Conservation (phyloP, 1,139 yeast species). For the Kodamaea sp. region DNA sequence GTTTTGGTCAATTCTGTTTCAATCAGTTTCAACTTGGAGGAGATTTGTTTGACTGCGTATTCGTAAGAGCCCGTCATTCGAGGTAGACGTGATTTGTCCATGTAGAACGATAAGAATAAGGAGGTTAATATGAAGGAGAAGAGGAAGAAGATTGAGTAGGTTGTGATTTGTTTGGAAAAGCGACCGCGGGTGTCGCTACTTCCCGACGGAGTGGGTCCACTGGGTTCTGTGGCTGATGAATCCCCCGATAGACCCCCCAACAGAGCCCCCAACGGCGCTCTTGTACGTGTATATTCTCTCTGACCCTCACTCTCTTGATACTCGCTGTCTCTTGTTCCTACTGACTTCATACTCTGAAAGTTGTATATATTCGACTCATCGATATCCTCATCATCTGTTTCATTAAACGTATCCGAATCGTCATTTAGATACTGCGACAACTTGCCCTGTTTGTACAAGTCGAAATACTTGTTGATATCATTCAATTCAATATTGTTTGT, state of each 20-base stretch:
- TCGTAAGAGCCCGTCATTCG: too few species aligned
- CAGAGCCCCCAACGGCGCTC: too few species aligned
- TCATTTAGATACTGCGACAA: conserved; percentile 6
- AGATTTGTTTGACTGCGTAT: too few species aligned
- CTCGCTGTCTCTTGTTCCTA: not conserved
- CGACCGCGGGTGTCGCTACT: too few species aligned
- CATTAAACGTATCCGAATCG: conserved; percentile 12
- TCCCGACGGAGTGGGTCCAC: too few species aligned
- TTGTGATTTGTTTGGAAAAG: too few species aligned
- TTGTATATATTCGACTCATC: not conserved
- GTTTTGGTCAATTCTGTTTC: conserved; percentile 19
- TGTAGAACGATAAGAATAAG: too few species aligned
- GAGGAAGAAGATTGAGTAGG: too few species aligned
- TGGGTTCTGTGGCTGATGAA: too few species aligned
- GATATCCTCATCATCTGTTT: conserved; percentile 11
- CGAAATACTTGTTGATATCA: conserved; percentile 12
- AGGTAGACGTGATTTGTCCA: too few species aligned
- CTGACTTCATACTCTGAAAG: not conserved
- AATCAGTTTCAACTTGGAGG: conserved; percentile 14
- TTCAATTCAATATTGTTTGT: not conserved
- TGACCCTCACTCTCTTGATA: not conserved
- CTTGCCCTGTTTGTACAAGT: conserved; percentile 10
- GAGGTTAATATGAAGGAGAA: too few species aligned
- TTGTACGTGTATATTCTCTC: not conserved
- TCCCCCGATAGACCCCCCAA: too few species aligned